A percentile compares a stretch with the other conserved stretches of the same genome.
Evolutionary conservation across 2,329 filamentous ascomycete species (phyloP).

Genomic region (Ceratocystis destructans): DNA sequence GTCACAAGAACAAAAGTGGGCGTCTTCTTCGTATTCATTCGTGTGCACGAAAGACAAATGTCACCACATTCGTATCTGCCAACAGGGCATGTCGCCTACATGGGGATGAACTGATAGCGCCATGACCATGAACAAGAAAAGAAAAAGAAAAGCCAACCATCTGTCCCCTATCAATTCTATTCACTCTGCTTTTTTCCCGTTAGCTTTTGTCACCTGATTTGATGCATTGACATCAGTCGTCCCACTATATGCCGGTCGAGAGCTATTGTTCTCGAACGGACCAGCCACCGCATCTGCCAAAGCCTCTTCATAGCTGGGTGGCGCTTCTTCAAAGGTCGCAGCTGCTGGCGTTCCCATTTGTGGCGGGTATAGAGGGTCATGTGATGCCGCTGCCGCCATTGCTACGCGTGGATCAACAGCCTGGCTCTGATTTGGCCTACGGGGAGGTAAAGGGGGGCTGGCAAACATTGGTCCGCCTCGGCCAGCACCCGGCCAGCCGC

Average conservation of each 20-base stretch:
- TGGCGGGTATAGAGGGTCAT: constrained; percentile 45
- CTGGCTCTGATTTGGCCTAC: constrained; percentile 15
- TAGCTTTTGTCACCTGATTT: not conserved
- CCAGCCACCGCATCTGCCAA: constrained; percentile 61
- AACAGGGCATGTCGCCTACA: too few species aligned
- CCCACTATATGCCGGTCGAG: constrained; percentile 55
- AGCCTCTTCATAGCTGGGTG: constrained; percentile 88
- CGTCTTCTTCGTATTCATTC: not conserved
- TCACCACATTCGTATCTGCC: too few species aligned
- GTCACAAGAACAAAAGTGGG: too few species aligned
- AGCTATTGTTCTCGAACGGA: constrained; percentile 47
- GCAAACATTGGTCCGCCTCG: constrained; percentile 20
- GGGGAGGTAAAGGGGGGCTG: constrained; percentile 21
- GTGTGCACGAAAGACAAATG: not conserved
- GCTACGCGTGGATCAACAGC: constrained; percentile 16
- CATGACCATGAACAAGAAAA: too few species aligned
- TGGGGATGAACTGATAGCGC: too few species aligned
- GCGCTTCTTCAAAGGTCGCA: constrained; percentile 55
- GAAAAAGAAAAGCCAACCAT: not conserved
- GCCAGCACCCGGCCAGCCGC: not conserved
- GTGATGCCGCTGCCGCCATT: constrained; percentile 24
- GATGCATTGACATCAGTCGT: constrained; percentile 42
- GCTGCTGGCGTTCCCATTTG: constrained; percentile 37
- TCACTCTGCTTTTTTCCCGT: not conserved
- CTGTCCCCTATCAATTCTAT: not conserved